These are phyloP conservation scores for Neonectria hederae DNA, from an alignment of 2,329 filamentous ascomycete genomes.

Conservation along the genomic window DNA sequence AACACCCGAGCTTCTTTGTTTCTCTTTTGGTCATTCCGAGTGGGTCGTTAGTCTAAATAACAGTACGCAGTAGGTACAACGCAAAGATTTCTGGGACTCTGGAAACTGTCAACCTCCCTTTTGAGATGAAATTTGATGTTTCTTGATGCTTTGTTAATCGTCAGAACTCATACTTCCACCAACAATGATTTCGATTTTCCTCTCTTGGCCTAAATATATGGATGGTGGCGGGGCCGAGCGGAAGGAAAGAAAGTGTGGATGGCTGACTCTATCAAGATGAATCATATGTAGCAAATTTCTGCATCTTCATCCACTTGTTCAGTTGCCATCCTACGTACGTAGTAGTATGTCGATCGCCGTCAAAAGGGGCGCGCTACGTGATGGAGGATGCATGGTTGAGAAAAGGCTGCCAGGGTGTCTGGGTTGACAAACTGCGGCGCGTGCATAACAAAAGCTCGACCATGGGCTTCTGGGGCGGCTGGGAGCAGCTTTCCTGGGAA, in stretches of 20 bases:
- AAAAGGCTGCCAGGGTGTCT: conserved; percentile 18
- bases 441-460: conserved; percentile 13
- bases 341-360: conserved; percentile 22
- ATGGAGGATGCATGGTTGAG: conserved; percentile 18
- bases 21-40: conserved; percentile 2
- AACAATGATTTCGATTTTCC: neutral
- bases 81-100: neutral
- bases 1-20: conserved; percentile 9
- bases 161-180: conserved; percentile 10
- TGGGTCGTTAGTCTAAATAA: neutral
- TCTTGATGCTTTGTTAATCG: neutral
- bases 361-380: conserved; percentile 19
- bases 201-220: neutral
- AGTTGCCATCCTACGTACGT: neutral
- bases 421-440: conserved; percentile 15
- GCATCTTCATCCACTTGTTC: conserved; percentile 10
- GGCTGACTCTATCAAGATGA: conserved; percentile 13
- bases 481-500: conserved; percentile 15
- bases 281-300: conserved; percentile 17
- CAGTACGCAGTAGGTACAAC: neutral
- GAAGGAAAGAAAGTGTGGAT: conserved; percentile 4
- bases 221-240: conserved; percentile 1
- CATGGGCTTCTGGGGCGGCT: conserved; percentile 4
- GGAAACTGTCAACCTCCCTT: conserved; percentile 1
- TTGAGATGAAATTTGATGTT: conserved; percentile 1